Base-by-base conservation (phyloP, 208 protist species). In the Naegleria fowleri region DNA sequence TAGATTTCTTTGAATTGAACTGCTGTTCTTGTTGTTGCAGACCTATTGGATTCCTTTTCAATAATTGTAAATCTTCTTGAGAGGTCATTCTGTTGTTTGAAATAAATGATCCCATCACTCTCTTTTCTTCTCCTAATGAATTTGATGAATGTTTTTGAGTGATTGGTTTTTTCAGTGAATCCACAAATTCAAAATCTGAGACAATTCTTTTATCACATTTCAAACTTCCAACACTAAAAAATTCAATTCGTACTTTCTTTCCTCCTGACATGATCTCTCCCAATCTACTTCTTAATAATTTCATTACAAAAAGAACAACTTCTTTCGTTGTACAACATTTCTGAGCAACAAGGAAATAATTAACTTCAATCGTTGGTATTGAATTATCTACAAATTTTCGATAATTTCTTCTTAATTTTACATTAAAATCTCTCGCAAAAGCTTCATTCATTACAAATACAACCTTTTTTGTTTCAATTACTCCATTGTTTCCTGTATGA, bases 341-440 rank as follows among this genome's bases (percentile, higher is more conserved):
- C 36, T 88, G 85, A 15, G 85, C 85, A n/a, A 88, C 36, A 58
- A 88, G 22, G 38, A 58, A 58, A 88, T 88, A 88, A 39, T 88
- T 88, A 39, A 88, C 39, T 58, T 88, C 85, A 2, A 88, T 19
- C 0, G 33, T 38, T 29, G 83, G 83, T 48, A 87, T 51, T 38
- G 15, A 52, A 25, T 52, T 52, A 29, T 29, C 15, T 51, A 33
- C 15, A 41, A 87, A 87, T 51, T 87, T 87, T 87, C 55, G 11
- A 67, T 67, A 67, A 67, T 29, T 67, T 67, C 22, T 67, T 29
- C 55, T 1, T 29, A 67, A 3, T 67, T 67, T 67, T 67, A 67
- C 1, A 67, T 67, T 67, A 19, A 67, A 67, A 67, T 67, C 55
- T 67, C 55, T 67, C 3, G 22, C 22, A 67, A 67, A 67, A 22